Evolutionary conservation across 1,139 yeast species (phyloP).

Genomic region (Scheffersomyces lignicola): DNA sequence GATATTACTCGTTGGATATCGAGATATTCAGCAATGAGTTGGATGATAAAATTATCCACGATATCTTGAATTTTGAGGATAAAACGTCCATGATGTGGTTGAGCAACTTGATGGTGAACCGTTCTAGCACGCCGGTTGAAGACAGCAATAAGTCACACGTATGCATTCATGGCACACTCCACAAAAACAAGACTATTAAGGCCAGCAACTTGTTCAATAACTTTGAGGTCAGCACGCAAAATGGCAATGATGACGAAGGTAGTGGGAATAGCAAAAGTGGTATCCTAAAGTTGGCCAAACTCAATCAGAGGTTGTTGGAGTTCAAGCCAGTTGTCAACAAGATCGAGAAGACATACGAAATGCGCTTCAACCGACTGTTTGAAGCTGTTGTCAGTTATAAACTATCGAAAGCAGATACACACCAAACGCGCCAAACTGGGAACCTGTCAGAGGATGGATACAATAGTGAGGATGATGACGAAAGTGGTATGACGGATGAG

Average conservation of each 20-base stretch:
- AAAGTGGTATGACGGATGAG: slow-evolving; percentile 18
- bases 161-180: slow-evolving; percentile 4
- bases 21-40: slow-evolving; percentile 57
- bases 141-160: neutral
- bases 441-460: neutral
- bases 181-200: slow-evolving; percentile 7
- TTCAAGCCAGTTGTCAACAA: slow-evolving; percentile 4
- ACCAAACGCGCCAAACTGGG: neutral
- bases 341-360: neutral
- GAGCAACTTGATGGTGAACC: slow-evolving; percentile 15
- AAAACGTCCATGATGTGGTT: slow-evolving; percentile 40
- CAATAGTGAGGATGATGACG: slow-evolving; percentile 9
- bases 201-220: slow-evolving; percentile 10
- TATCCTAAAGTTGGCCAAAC: slow-evolving; percentile 7
- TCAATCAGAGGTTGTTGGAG: slow-evolving; percentile 5
- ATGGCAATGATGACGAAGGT: slow-evolving; percentile 6
- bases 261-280: slow-evolving; percentile 5
- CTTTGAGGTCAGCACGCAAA: slow-evolving; percentile 10
- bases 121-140: neutral
- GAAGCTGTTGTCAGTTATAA: slow-evolving; percentile 22
- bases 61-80: slow-evolving; percentile 39
- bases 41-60: slow-evolving; percentile 51
- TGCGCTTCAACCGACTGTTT: slow-evolving; percentile 10
- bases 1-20: slow-evolving; percentile 70
- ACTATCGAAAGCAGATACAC: too few species aligned